Evolutionary conservation across 148 eudicot species (phyloP), one percentile per base, ranked within the genome.

Genomic region (Euryodendron excelsum): DNA sequence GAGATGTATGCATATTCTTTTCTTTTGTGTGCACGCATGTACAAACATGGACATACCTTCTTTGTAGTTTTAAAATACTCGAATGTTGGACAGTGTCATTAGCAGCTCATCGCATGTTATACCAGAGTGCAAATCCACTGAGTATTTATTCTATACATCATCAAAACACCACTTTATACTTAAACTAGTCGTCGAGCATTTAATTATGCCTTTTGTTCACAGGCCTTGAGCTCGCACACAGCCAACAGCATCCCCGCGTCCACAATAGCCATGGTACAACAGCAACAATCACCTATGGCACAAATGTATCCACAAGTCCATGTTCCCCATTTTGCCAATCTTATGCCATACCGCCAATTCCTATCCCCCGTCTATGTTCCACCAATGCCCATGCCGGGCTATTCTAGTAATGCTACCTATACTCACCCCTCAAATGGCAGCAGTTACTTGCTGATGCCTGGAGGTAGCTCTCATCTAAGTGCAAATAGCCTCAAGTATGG

Each of bases 261-360:
- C 56, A 81, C 97, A 52, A 82, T 91, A 47, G 80, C 97, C 64
- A 88, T 89, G 93, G 84, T 90, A 77, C 97, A 92, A 78, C 98
- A 93, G 70, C 93, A 82, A 75, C 84, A 85, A 76, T 85, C 82
- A 52, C 86, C 84, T n/a, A 58, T 95, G 75, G 81, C 97, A 23
- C 99, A 96, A 86, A 89, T 96, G 97, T 96, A 93, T 77, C 93
- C 97, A 0, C 98, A 89, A 76, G 84, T 93, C 63, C 99, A 95
- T 66, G 83, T 91, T 69, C 85, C 97, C 11, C 98, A 85, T 83
- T 94, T 61, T 75, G 84, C 93, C 67, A 92, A 92, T 82, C 81
- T 92, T 50, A 90, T 95, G 92, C 99, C 96, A 39, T 95, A 91
- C 72, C 97, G 97, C 45, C 97, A 93, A 78, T 88, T 77, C 52